Conservation (phyloP, 2,329 filamentous ascomycete genomes). For the Annulohypoxylon truncatum region DNA sequence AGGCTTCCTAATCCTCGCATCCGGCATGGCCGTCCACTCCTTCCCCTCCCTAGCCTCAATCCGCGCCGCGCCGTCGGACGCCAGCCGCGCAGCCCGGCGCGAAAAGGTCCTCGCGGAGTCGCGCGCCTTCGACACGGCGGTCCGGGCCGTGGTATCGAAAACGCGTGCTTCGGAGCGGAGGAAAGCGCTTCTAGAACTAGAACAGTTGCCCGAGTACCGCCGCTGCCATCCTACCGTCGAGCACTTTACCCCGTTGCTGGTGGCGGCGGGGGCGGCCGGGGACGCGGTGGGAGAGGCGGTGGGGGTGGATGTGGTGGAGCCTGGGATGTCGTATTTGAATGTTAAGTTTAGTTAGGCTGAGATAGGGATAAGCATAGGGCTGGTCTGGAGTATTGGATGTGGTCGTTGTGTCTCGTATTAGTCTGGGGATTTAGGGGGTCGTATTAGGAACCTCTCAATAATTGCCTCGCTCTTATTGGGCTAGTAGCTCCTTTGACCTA, state of each 20-base stretch:
- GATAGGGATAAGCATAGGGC: too few species aligned
- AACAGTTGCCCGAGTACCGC: slow-evolving; percentile 35
- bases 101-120: slow-evolving; percentile 37
- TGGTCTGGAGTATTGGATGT: too few species aligned
- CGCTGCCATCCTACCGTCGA: slow-evolving; percentile 42
- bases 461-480: slow-evolving; percentile 10
- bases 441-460: slow-evolving; percentile 2
- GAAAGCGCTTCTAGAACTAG: slow-evolving; percentile 29
- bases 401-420: too few species aligned
- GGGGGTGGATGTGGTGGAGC: slow-evolving; percentile 38
- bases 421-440: too few species aligned
- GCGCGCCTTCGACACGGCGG: slow-evolving; percentile 34
- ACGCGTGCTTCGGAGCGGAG: slow-evolving; percentile 24
- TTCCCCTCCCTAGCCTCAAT: slow-evolving; percentile 38
- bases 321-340: slow-evolving; percentile 44
- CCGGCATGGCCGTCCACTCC: slow-evolving; percentile 43
- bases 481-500: not conserved
- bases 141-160: slow-evolving; percentile 34
- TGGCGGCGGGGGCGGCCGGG: slow-evolving; percentile 40
- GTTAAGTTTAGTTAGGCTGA: slow-evolving; percentile 36
- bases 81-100: slow-evolving; percentile 14
- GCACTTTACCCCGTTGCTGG: slow-evolving; percentile 41
- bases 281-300: slow-evolving; percentile 33
- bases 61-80: slow-evolving; percentile 22
- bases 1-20: slow-evolving; percentile 38